Evolutionary conservation across 176 grass and related monocot genomes (phyloP).

Genomic region (Triticum urartu): DNA sequence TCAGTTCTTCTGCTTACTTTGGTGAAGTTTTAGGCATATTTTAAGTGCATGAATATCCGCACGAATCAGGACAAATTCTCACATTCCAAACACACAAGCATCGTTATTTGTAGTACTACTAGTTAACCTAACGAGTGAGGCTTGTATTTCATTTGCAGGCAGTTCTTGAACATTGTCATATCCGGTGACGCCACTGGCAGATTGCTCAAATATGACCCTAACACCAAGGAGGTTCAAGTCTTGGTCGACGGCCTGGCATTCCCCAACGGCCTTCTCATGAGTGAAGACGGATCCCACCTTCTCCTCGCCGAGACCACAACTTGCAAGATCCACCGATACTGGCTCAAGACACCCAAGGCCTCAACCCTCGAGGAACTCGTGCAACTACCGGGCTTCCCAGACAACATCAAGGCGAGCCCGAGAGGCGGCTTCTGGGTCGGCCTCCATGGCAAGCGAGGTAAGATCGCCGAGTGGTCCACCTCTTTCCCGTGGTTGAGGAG

Average conservation of each 20-base stretch:
- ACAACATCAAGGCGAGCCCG: conserved; percentile 68
- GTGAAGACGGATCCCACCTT: conserved; percentile 45
- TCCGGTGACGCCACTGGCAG: conserved; percentile 55
- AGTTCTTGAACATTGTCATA: conserved; percentile 57
- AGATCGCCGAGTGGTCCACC: conserved; percentile 33
- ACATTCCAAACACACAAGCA: not conserved
- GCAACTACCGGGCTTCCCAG: conserved; percentile 41
- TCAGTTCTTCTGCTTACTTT: not conserved
- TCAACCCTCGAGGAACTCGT: conserved; percentile 24
- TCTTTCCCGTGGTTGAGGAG: conserved; percentile 31
- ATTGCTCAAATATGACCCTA: conserved; percentile 57
- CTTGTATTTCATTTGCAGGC: conserved; percentile 24
- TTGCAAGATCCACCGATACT: conserved; percentile 46
- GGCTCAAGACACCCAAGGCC: conserved; percentile 35
- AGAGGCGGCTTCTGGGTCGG: conserved; percentile 68
- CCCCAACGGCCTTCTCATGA: conserved; percentile 60
- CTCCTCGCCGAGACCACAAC: conserved; percentile 63
- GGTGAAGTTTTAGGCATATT: not conserved
- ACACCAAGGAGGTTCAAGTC: conserved; percentile 28
- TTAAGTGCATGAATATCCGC: not conserved
- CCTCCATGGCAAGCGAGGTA: conserved; percentile 47
- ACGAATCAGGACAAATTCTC: not conserved
- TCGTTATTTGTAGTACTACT: not conserved
- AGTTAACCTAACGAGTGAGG: not conserved
- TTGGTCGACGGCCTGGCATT: conserved; percentile 54